A percentile compares a stretch with the other conserved stretches of the same genome.
Evolutionary conservation across 495 filamentous ascomycete genomes (phyloP).

Genomic region (Halenospora varia): DNA sequence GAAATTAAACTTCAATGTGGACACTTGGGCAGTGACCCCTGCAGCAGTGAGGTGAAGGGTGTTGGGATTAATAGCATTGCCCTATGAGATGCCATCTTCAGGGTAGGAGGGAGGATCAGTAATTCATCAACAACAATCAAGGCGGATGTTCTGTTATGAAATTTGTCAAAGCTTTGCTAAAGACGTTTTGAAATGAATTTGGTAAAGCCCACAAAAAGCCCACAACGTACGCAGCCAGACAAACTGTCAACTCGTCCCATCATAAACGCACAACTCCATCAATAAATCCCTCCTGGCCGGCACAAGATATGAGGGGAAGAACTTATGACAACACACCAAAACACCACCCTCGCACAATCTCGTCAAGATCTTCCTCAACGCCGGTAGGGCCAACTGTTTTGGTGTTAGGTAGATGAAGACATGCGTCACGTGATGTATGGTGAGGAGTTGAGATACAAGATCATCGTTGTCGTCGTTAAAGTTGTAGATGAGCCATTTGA

Average conservation of each 20-base stretch:
- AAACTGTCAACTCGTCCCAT: conserved; percentile 2
- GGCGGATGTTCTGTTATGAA: too few species aligned
- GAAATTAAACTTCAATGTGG: neutral
- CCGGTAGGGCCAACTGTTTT: conserved; percentile 10
- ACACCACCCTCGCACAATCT: conserved; percentile 1
- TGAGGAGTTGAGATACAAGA: neutral
- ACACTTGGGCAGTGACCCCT: conserved; percentile 3
- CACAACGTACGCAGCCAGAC: too few species aligned
- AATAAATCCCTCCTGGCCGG: conserved; percentile 4
- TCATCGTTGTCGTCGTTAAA: conserved; percentile 10
- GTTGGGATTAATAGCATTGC: too few species aligned
- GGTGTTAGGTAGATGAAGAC: conserved; percentile 14
- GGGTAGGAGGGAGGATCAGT: too few species aligned
- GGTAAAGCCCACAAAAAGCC: too few species aligned
- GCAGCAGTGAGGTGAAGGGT: too few species aligned
- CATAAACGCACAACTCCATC: conserved; percentile 9
- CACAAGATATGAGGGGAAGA: conserved; percentile 5
- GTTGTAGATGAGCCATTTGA: conserved; percentile 9
- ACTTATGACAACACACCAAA: conserved; percentile 13
- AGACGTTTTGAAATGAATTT: too few species aligned
- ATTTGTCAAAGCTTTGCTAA: too few species aligned
- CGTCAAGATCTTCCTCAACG: conserved; percentile 8
- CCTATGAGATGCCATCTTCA: too few species aligned
- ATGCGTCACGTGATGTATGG: conserved; percentile 1
- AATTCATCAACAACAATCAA: too few species aligned